Conservation (phyloP, 176 grass and related monocot species). For the Carex kokanica region DNA sequence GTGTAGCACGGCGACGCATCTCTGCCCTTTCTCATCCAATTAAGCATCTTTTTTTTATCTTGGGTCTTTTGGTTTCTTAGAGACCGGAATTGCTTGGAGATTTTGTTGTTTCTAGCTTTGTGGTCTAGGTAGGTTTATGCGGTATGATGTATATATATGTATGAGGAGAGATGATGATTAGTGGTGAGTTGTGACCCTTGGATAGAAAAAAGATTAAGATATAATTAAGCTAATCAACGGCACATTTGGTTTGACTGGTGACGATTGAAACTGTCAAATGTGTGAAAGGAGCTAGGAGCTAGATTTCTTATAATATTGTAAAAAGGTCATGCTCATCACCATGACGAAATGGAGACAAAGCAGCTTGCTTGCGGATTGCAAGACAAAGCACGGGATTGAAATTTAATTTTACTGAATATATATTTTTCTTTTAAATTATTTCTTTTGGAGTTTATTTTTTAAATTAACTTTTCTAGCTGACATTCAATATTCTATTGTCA, state of each 20-base stretch:
- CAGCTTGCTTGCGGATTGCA: too few species aligned
- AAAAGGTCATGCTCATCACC: too few species aligned
- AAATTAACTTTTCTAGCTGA: too few species aligned
- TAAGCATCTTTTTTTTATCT: background rate
- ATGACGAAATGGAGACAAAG: too few species aligned
- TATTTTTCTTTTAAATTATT: too few species aligned
- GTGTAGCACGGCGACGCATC: background rate
- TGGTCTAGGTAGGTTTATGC: background rate
- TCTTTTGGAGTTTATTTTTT: too few species aligned
- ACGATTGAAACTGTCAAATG: background rate
- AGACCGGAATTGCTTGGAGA: background rate
- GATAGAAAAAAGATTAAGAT: background rate
- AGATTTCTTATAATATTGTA: too few species aligned
- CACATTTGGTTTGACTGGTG: background rate
- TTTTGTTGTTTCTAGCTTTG: background rate
- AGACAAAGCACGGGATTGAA: background rate
- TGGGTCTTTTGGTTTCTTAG: background rate
- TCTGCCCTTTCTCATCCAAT: slow-evolving; percentile 22
- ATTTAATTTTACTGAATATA: too few species aligned
- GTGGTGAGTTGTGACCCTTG: background rate
- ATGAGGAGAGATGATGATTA: background rate
- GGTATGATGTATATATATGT: background rate
- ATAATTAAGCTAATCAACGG: too few species aligned
- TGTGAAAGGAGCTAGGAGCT: too few species aligned
- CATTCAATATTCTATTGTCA: too few species aligned